Conservation (phyloP, 257 asterid species). For the Scutellaria galericulata region DNA sequence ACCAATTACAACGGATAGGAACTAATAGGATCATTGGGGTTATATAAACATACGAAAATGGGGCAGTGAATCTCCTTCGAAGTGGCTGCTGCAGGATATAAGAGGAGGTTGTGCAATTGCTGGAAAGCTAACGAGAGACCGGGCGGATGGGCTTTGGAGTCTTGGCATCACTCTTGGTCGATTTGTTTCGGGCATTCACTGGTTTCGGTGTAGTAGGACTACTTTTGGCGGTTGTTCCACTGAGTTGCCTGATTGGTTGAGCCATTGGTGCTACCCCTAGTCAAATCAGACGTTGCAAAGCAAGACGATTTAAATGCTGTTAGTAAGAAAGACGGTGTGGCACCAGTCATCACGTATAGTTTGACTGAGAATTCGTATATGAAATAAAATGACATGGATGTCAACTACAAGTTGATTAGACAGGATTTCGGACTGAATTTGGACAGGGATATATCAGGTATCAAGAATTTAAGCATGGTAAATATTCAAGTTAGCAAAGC, state of each 20-base stretch:
- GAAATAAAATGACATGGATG: background rate
- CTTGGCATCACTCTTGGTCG: constrained; percentile 41
- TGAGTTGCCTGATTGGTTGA: constrained; percentile 53
- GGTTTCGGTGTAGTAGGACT: constrained; percentile 56
- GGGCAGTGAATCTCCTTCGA: background rate
- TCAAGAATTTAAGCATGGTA: background rate
- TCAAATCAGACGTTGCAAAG: constrained; percentile 30
- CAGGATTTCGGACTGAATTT: background rate
- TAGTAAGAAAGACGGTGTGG: too few relatives aligned
- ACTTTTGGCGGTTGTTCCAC: constrained; percentile 50
- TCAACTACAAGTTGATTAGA: background rate
- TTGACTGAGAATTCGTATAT: background rate
- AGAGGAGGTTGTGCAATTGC: constrained; percentile 29
- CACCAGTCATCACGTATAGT: constrained; percentile 2
- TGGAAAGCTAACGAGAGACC: constrained; percentile 36
- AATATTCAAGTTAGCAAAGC: background rate
- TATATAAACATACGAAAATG: too few relatives aligned
- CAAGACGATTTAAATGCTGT: background rate
- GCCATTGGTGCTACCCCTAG: constrained; percentile 53
- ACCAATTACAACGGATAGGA: too few relatives aligned
- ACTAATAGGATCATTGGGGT: too few relatives aligned
- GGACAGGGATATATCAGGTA: background rate
- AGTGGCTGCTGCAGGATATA: constrained; percentile 36
- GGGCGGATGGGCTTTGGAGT: constrained; percentile 42
- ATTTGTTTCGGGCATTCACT: constrained; percentile 47